Evolutionary conservation across 148 eudicot species (phyloP).

Genomic region (Vaccinium vitisidaea): DNA sequence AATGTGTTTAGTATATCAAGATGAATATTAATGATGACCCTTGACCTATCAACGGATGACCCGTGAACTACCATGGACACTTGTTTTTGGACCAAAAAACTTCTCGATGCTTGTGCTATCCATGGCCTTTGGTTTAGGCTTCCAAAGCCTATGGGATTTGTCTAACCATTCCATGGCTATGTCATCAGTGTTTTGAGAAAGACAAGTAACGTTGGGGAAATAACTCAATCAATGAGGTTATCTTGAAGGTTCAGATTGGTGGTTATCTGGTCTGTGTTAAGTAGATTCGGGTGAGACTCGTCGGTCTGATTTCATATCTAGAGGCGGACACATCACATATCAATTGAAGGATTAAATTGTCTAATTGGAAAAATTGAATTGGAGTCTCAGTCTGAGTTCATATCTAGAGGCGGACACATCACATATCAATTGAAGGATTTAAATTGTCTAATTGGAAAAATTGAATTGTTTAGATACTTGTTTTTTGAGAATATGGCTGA

Average conservation of each 20-base stretch:
- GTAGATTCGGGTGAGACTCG: not conserved
- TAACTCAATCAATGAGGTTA: not conserved
- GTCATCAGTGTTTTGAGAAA: not conserved
- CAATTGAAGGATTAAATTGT: not conserved
- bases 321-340: not conserved
- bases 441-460: not conserved
- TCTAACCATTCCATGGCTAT: too few species aligned
- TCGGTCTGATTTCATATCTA: not conserved
- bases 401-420: not conserved
- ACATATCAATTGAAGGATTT: not conserved
- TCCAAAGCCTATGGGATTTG: too few species aligned
- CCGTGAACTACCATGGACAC: too few species aligned
- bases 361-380: not conserved
- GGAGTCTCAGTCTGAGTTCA: not conserved
- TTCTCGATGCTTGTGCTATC: too few species aligned
- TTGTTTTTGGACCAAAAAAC: too few species aligned
- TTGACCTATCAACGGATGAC: too few species aligned
- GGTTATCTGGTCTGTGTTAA: not conserved
- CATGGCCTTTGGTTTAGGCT: too few species aligned
- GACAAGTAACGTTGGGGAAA: not conserved
- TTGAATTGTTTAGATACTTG: not conserved
- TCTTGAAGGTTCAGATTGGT: not conserved
- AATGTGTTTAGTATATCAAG: too few species aligned
- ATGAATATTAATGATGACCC: too few species aligned
- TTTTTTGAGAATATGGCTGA: not conserved